Conservation (phyloP, 2,329 filamentous ascomycete species). For the Phoma sp. region DNA sequence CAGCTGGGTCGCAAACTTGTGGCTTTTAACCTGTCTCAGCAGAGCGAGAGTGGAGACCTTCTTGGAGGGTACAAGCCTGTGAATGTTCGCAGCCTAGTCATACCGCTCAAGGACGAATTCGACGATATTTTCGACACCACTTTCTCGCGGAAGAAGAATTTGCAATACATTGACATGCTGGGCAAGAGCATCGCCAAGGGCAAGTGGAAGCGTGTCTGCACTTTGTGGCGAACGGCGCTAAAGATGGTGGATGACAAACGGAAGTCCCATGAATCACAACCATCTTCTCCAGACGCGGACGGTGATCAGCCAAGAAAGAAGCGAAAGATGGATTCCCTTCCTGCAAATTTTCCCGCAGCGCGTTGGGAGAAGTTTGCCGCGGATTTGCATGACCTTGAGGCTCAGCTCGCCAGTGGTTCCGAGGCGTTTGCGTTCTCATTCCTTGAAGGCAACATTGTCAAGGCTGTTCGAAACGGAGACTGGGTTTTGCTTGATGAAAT, state of each 20-base stretch:
- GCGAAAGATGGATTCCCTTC: slow-evolving; percentile 63
- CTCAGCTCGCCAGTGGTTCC: slow-evolving; percentile 74
- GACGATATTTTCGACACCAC: slow-evolving; percentile 86
- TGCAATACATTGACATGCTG: slow-evolving; percentile 78
- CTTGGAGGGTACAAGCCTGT: slow-evolving; percentile 96
- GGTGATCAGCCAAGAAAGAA: slow-evolving; percentile 75
- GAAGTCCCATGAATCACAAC: slow-evolving; percentile 50
- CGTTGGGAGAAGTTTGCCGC: slow-evolving; percentile 82
- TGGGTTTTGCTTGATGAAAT: slow-evolving; percentile 98
- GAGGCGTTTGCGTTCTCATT: slow-evolving; percentile 92
- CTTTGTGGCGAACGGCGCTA: slow-evolving; percentile 86
- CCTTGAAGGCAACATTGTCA: slow-evolving; percentile 93
- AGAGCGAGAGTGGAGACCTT: slow-evolving; percentile 95
- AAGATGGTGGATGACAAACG: slow-evolving; percentile 74
- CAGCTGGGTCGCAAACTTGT: slow-evolving; percentile 84
- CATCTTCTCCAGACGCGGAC: slow-evolving; percentile 47
- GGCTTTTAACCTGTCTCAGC: slow-evolving; percentile 94
- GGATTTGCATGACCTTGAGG: slow-evolving; percentile 77
- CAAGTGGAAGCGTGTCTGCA: slow-evolving; percentile 86
- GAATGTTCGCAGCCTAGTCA: slow-evolving; percentile 82
- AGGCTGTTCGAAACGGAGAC: slow-evolving; percentile 92
- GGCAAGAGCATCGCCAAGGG: slow-evolving; percentile 78
- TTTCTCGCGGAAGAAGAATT: slow-evolving; percentile 86
- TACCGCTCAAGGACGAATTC: slow-evolving; percentile 93
- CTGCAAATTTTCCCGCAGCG: slow-evolving; percentile 61